These are phyloP conservation scores for Hortaea werneckii DNA, from an alignment of 2,329 filamentous ascomycete species.

Conservation along the genomic window DNA sequence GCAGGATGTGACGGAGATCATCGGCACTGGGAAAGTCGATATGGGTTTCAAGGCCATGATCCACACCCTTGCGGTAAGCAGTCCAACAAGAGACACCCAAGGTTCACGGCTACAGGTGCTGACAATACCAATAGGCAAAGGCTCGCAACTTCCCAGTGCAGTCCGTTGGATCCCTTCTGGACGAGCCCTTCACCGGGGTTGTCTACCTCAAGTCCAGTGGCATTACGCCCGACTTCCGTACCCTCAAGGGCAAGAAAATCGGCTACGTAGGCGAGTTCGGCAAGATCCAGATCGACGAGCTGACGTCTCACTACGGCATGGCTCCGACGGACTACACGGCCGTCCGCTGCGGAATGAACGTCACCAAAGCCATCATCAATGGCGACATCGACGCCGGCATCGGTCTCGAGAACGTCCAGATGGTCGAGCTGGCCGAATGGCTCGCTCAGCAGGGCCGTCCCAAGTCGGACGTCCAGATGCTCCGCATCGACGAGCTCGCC, in stretches of 20 bases:
- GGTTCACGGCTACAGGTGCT: no score
- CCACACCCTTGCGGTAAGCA: constrained; percentile 55
- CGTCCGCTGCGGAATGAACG: constrained; percentile 72
- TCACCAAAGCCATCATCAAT: constrained; percentile 63
- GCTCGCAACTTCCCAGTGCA: constrained; percentile 63
- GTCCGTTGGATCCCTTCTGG: constrained; percentile 64
- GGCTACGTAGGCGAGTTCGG: constrained; percentile 74
- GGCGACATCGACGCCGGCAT: constrained; percentile 66
- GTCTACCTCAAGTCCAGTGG: constrained; percentile 66
- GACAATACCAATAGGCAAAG: constrained; percentile 41
- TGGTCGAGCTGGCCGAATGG: constrained; percentile 74
- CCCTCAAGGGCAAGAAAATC: constrained; percentile 65
- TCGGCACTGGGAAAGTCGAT: constrained; percentile 65
- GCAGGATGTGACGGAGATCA: constrained; percentile 69
- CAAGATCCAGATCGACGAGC: constrained; percentile 73
- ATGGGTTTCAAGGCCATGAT: constrained; percentile 77
- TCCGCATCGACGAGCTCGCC: constrained; percentile 70
- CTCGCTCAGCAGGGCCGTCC: constrained; percentile 52
- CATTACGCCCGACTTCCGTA: constrained; percentile 65
- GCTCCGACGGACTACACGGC: constrained; percentile 62
- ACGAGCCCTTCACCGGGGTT: constrained; percentile 71
- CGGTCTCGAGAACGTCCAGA: constrained; percentile 71
- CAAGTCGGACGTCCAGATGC: constrained; percentile 63
- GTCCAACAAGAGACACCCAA: no score
- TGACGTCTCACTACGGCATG: constrained; percentile 70